A percentile compares a stretch with the other conserved stretches of the same genome.
Conservation (phyloP, 805 yeast species). For the Metschnikowia cerradonensis region DNA sequence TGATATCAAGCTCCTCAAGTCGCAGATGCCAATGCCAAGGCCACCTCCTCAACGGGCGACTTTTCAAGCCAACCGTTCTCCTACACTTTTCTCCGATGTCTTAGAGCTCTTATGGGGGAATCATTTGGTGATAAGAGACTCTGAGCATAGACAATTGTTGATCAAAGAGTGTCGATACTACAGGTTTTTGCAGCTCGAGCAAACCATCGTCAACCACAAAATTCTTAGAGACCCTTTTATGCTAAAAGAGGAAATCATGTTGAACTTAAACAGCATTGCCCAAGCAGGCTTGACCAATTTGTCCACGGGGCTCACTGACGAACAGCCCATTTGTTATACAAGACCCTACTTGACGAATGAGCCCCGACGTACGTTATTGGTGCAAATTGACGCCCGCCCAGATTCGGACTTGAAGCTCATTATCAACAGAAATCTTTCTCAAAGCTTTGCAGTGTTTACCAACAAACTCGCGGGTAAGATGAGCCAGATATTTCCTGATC, state of each 20-base stretch:
- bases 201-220: slow-evolving; percentile 52
- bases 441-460: slow-evolving; percentile 26
- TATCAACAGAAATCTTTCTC: slow-evolving; percentile 23
- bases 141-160: slow-evolving; percentile 53
- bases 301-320: slow-evolving; percentile 18
- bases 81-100: slow-evolving; percentile 51
- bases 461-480: slow-evolving; percentile 23
- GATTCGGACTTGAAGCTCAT: slow-evolving; percentile 31
- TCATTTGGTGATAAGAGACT: slow-evolving; percentile 42
- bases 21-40: slow-evolving; percentile 47
- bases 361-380: slow-evolving; percentile 27
- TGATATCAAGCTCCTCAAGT: slow-evolving; percentile 40
- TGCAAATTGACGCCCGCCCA: slow-evolving; percentile 27
- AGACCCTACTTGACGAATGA: slow-evolving; percentile 34
- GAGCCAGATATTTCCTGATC: slow-evolving; percentile 22
- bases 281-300: slow-evolving; percentile 30
- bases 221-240: slow-evolving; percentile 50
- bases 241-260: slow-evolving; percentile 52
- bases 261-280: slow-evolving; percentile 46
- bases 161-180: slow-evolving; percentile 73
- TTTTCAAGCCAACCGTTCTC: slow-evolving; percentile 47
- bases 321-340: slow-evolving; percentile 25
- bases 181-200: slow-evolving; percentile 71
- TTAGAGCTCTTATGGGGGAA: slow-evolving; percentile 56
- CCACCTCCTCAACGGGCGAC: slow-evolving; percentile 77